phyloP scores from a whole-genome alignment of 148 eudicot species.

The Limonium bicolor region DNA sequence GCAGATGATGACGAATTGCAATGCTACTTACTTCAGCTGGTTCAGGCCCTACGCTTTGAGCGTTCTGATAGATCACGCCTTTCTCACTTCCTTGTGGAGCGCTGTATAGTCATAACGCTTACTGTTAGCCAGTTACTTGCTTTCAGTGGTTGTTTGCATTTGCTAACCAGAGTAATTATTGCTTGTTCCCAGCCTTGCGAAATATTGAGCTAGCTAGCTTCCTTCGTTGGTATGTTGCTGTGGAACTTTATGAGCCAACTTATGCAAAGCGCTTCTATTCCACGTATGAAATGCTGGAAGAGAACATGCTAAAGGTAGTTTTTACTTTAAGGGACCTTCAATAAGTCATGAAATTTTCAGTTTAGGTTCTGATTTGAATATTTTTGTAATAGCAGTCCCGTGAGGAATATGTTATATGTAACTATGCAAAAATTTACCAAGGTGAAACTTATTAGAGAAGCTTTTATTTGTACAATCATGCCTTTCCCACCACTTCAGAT shows the following conservation, averaged over 20 bases:
- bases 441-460: too few species aligned
- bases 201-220: slow-evolving; percentile 95
- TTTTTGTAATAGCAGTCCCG: too few species aligned
- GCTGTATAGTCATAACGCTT: slow-evolving; percentile 35
- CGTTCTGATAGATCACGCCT: slow-evolving; percentile 92
- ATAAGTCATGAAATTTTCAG: background rate
- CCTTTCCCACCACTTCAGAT: too few species aligned
- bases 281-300: slow-evolving; percentile 82
- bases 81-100: slow-evolving; percentile 84
- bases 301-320: slow-evolving; percentile 78
- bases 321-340: background rate
- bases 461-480: too few species aligned
- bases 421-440: too few species aligned
- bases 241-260: slow-evolving; percentile 90
- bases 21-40: slow-evolving; percentile 94
- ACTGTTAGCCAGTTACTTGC: background rate
- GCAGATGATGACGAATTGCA: slow-evolving; percentile 99
- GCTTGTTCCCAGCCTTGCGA: slow-evolving; percentile 40
- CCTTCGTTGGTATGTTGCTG: slow-evolving; percentile 97
- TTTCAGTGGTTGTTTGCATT: slow-evolving; percentile 6
- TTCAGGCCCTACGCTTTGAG: slow-evolving; percentile 98
- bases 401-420: too few species aligned
- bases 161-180: slow-evolving; percentile 1
- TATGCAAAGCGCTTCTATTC: slow-evolving; percentile 91
- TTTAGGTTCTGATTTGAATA: background rate